Evolutionary conservation across 441 rosid genomes (phyloP), one percentile per base, ranked within the genome.

Genomic region (Pelargonium citronellum): DNA sequence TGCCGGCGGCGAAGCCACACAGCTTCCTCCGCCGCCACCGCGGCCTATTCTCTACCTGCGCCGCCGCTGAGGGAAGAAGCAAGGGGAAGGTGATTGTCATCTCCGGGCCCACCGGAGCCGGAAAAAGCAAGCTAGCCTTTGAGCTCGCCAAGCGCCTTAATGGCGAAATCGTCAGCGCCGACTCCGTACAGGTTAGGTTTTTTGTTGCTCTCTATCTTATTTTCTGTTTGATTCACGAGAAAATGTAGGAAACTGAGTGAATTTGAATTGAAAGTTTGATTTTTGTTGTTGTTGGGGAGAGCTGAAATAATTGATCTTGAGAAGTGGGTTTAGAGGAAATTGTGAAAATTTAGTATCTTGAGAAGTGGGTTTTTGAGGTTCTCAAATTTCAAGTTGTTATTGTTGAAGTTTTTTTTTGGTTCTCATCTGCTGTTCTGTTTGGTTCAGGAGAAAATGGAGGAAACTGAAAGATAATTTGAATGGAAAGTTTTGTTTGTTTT

Each of bases 161-260:
- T 69, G 98, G 97, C 7, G 95, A 93, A 87, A 90, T 93, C 78
- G 83, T 91, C 76, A 91, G 97, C 78, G 98, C 97, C 47, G 97
- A 93, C 81, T 93, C 98, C 30, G 96, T 93, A 70, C 97, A 91
- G 97, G 97, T 91, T 69, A 8, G 61, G 63, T 51, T 22, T 22
- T 22, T 13, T 67, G 0, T 37, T 37, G 43, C 43, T 37, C 43
- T 37, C 43, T 37, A 37, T 37, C 8, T 37, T 1, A 37, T 37
- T 37, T 37, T 37, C 43, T 5, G 43, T 37, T 5, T 37, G 43
- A 1, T 37, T 37, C 43, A 37, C 8, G 8, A 37, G 43, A 37
- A 37, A 37, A 37, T 37, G 7, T 6, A 37, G 43, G 43, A 37
- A 37, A 37, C 43, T 37, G 43, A 5, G 43, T 5, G 43, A 37